Conservation (phyloP, 257 asterid genomes). For the Marsdenia floribunda region DNA sequence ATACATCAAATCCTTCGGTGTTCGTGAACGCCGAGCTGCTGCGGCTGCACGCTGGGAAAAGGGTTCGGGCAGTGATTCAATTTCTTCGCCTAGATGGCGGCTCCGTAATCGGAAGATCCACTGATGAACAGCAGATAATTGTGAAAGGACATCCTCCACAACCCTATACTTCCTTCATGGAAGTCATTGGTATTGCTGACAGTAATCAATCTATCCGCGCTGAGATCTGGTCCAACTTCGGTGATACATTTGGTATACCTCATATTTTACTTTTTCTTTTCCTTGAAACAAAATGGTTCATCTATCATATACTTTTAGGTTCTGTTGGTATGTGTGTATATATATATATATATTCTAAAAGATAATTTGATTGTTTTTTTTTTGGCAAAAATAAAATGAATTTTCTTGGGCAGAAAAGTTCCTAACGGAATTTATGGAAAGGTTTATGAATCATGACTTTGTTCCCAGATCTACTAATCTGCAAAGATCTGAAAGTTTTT, state of each 20-base stretch:
- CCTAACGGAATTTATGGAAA: neutral
- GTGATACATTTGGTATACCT: constrained; percentile 59
- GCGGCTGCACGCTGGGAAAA: constrained; percentile 54
- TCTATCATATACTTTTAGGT: neutral
- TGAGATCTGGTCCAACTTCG: constrained; percentile 80
- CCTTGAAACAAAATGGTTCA: neutral
- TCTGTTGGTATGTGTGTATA: too few species aligned
- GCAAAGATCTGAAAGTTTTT: neutral
- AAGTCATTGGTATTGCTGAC: constrained; percentile 89
- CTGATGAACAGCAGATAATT: constrained; percentile 71
- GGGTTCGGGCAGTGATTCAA: constrained; percentile 82
- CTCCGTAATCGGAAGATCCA: constrained; percentile 68
- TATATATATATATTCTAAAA: too few species aligned
- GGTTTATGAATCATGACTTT: neutral
- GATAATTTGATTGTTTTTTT: neutral
- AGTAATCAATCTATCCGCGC: constrained; percentile 58
- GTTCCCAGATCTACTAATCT: neutral
- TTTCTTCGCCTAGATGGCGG: constrained; percentile 69
- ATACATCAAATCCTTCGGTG: constrained; percentile 77
- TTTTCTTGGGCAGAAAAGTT: neutral
- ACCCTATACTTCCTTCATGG: constrained; percentile 68
- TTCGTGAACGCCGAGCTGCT: constrained; percentile 78
- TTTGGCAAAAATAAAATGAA: neutral
- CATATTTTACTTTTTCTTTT: constrained; percentile 4
- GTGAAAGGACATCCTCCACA: constrained; percentile 63